These are phyloP conservation scores for Rhynchospora breviuscula DNA, from an alignment of 176 grass and related monocot species.

Conservation along the genomic window DNA sequence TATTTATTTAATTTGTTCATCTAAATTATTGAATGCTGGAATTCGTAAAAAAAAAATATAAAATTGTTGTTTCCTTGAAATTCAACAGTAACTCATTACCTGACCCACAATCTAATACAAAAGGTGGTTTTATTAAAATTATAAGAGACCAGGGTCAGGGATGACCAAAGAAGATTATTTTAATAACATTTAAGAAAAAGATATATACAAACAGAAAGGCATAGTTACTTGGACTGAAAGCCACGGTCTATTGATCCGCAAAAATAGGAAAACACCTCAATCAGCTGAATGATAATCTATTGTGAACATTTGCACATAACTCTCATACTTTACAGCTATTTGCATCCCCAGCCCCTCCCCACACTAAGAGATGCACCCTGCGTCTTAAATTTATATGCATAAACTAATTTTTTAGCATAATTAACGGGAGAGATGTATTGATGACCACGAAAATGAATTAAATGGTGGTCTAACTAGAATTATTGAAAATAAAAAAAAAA, in stretches of 20 bases:
- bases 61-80: background rate
- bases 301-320: background rate
- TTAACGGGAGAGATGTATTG: no score
- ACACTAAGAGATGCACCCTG: no score
- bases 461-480: no score
- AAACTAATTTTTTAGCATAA: no score
- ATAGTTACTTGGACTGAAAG: background rate
- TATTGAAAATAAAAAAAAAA: no score
- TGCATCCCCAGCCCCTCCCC: background rate
- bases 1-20: background rate
- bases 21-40: background rate
- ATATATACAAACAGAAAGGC: background rate
- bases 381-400: no score
- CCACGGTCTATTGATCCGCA: background rate
- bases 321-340: background rate
- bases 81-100: background rate
- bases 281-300: background rate
- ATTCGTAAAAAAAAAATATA: background rate
- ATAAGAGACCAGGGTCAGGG: no score
- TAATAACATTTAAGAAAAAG: background rate
- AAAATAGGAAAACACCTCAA: background rate
- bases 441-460: no score
- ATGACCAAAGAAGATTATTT: no score
- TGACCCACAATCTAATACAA: background rate
- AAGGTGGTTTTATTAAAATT: no score